These are phyloP conservation scores for Eimeria sp. DNA, from an alignment of 169 alveolate species.

Conservation along the genomic window DNA sequence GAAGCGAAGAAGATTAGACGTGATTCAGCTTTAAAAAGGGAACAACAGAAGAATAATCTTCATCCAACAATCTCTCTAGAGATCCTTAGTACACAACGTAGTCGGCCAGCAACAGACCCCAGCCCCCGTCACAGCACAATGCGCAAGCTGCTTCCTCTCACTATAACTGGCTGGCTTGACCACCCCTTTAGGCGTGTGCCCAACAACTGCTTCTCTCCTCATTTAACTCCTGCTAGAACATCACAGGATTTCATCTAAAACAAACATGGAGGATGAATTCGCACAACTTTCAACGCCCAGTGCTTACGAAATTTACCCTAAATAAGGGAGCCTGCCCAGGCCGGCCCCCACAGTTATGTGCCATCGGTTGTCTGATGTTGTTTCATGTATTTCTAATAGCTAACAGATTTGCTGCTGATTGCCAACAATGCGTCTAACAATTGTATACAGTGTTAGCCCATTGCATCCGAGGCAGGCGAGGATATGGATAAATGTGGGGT, in stretches of 20 bases:
- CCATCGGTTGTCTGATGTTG: background rate
- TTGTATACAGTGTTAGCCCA: too few species aligned
- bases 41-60: background rate
- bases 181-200: background rate
- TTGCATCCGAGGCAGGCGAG: too few species aligned
- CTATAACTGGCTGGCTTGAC: too few species aligned
- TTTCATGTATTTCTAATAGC: background rate
- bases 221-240: background rate
- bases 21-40: background rate
- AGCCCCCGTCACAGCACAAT: constrained; percentile 30
- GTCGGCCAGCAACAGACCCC: background rate
- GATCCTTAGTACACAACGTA: background rate
- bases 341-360: background rate
- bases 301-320: background rate
- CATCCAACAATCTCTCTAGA: background rate
- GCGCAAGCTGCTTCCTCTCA: constrained; percentile 19
- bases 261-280: background rate
- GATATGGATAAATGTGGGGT: too few species aligned
- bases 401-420: background rate
- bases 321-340: background rate
- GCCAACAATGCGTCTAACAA: too few species aligned
- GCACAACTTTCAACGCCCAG: background rate
- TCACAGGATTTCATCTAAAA: background rate
- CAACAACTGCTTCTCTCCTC: background rate
- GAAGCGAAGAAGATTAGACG: background rate